Conservation (phyloP, 805 yeast species). For the Metschnikowia henanensis region DNA sequence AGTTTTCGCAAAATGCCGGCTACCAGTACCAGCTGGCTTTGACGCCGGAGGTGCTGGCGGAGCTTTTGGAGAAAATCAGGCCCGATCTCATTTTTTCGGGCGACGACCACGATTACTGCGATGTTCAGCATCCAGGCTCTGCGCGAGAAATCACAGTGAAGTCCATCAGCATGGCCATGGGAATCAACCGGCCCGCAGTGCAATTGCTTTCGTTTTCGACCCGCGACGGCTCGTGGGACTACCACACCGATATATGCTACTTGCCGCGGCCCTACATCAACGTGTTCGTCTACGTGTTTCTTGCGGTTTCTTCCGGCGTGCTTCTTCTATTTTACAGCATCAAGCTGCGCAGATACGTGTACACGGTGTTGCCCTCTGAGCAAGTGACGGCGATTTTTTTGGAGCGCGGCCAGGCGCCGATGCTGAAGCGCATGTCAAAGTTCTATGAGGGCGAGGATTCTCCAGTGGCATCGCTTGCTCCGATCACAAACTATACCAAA, state of each 20-base stretch:
- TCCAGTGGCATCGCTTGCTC: conserved; percentile 9
- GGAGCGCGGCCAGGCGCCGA: conserved; percentile 11
- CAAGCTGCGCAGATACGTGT: conserved; percentile 28
- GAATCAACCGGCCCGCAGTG: conserved; percentile 40
- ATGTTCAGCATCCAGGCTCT: conserved; percentile 14
- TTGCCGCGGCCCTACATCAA: conserved; percentile 47
- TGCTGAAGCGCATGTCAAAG: conserved; percentile 27
- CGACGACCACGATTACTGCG: conserved; percentile 29
- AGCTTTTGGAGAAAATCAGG: conserved; percentile 17
- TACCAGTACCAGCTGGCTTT: conserved; percentile 29
- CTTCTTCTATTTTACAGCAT: conserved; percentile 30
- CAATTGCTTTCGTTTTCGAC: conserved; percentile 33
- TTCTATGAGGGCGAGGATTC: conserved; percentile 34
- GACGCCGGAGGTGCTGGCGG: conserved; percentile 16
- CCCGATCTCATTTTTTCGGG: conserved; percentile 27
- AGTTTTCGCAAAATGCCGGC: conserved; percentile 19
- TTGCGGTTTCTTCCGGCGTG: conserved; percentile 34
- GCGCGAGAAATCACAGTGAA: conserved; percentile 40
- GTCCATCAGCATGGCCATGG: conserved; percentile 43
- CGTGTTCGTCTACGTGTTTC: conserved; percentile 34
- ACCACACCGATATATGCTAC: conserved; percentile 44
- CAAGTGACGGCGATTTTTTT: conserved; percentile 11
- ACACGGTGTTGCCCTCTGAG: conserved; percentile 28
- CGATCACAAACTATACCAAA: conserved; percentile 9
- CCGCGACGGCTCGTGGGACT: conserved; percentile 17